Evolutionary conservation across 805 yeast genomes (phyloP).

Genomic region (Candida sithepensis): DNA sequence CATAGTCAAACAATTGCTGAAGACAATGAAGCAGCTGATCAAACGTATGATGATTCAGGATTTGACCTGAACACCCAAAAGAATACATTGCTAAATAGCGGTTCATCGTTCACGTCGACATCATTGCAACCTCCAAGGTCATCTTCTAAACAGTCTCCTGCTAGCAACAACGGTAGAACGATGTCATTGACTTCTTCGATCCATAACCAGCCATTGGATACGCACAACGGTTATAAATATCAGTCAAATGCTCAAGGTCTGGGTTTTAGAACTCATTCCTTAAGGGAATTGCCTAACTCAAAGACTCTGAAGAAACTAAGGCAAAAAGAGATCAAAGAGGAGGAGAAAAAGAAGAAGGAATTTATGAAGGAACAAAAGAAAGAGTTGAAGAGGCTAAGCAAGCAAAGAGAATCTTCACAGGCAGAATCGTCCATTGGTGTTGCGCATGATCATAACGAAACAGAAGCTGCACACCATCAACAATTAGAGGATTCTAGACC

Average conservation of each 20-base stretch:
- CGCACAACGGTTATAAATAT: conserved; percentile 6
- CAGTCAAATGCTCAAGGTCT: conserved; percentile 27
- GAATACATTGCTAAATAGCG: conserved; percentile 25
- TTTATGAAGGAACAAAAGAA: conserved; percentile 22
- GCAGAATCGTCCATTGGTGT: conserved; percentile 13
- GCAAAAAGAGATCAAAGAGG: conserved; percentile 17
- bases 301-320: conserved; percentile 15
- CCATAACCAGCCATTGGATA: background rate
- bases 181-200: conserved; percentile 12
- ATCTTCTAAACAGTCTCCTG: background rate
- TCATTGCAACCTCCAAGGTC: background rate
- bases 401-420: conserved; percentile 18
- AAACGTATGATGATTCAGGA: conserved; percentile 1
- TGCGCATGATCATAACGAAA: conserved; percentile 2
- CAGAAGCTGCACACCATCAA: background rate
- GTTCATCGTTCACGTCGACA: background rate
- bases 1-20: background rate
- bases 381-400: conserved; percentile 20
- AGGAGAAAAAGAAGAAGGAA: conserved; percentile 18
- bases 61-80: conserved; percentile 22
- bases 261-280: conserved; percentile 29
- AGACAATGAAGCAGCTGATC: background rate
- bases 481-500: background rate
- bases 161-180: conserved; percentile 1
- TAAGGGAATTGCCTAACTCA: conserved; percentile 21